Base-by-base conservation (phyloP, 257 asterid species). In the Cruciata laevipes region DNA sequence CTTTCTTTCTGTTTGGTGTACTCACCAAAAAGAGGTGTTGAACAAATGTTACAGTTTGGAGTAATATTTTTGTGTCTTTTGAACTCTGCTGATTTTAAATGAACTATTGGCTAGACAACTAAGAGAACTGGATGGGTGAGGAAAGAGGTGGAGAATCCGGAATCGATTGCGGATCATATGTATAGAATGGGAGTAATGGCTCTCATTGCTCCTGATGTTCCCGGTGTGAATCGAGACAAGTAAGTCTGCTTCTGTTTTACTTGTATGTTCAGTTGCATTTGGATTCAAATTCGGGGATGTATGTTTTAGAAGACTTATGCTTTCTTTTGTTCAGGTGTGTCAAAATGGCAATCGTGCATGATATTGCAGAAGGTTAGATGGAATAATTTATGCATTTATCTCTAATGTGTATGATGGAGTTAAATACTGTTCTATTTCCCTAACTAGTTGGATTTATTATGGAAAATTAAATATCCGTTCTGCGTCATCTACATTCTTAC, bases 161-260 rank as follows among this genome's bases (percentile, higher is more conserved):
- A 92, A 75, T 92, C 98, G 6, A 86, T 92, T 70, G 89, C 94
- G 40, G 98, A 93, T 83, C 98, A 93, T 81, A 93, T 93, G 98
- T 83, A 93, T 68, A 85, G 97, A 10, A 89, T 91, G 98, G 98
- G 98, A 68, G 70, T 89, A 35, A 93, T 93, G 98, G 91, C 97
- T 64, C 87, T 93, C 63, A 81, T 88, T 74, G 82, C 95, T 78
- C 72, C 96, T 60, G 95, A 93, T 80, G 68, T 83, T 75, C 96
- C 98, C 76, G 93, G 96, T 3, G 82, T 93, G 47, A 86, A 88
- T 78, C 90, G 96, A 49, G 98, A 93, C 61, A 93, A 85, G 98
- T 93, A 73, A 61, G 84, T 44, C 33, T 18, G 69, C 70, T 60
- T 59, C 16, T 38, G 30, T 64, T 44, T 62, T 58, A 38, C 32